These are phyloP conservation scores for Brachypodium distachyon DNA, from an alignment of 202 grass and related monocot genomes.

Conservation along the genomic window DNA sequence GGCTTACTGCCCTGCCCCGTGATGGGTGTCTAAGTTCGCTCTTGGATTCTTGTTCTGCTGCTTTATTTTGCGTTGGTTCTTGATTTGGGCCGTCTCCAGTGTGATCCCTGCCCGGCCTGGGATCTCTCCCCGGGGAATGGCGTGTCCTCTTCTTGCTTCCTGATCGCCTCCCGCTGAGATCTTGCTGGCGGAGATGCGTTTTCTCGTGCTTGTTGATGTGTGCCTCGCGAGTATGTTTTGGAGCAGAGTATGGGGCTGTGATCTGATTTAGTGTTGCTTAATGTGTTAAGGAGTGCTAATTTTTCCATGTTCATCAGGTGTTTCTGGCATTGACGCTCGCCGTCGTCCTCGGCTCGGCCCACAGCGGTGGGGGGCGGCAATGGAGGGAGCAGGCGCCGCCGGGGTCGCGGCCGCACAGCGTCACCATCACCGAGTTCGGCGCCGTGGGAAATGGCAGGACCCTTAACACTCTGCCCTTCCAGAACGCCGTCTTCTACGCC, in stretches of 20 bases:
- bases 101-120: conserved; percentile 14
- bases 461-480: conserved; percentile 80
- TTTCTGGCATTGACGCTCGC: conserved; percentile 27
- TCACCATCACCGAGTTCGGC: conserved; percentile 93
- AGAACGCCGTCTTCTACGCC: conserved; percentile 92
- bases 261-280: background rate
- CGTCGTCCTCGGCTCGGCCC: background rate
- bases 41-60: conserved; percentile 22
- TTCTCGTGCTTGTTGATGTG: background rate
- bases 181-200: conserved; percentile 13
- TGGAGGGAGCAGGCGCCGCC: conserved; percentile 16
- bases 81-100: conserved; percentile 13
- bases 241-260: background rate
- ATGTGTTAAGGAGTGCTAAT: background rate
- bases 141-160: background rate
- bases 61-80: conserved; percentile 6
- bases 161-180: conserved; percentile 10
- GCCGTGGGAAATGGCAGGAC: conserved; percentile 82
- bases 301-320: conserved; percentile 31
- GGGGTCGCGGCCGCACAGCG: conserved; percentile 66
- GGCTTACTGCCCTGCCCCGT: background rate
- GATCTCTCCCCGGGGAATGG: conserved; percentile 15
- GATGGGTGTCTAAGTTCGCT: conserved; percentile 13
- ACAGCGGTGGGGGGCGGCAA: conserved; percentile 13
- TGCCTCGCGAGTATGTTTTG: background rate